Evolutionary conservation across 1,284 basidiomycete species (phyloP).

Genomic region (Stygiomarasmius scandens): DNA sequence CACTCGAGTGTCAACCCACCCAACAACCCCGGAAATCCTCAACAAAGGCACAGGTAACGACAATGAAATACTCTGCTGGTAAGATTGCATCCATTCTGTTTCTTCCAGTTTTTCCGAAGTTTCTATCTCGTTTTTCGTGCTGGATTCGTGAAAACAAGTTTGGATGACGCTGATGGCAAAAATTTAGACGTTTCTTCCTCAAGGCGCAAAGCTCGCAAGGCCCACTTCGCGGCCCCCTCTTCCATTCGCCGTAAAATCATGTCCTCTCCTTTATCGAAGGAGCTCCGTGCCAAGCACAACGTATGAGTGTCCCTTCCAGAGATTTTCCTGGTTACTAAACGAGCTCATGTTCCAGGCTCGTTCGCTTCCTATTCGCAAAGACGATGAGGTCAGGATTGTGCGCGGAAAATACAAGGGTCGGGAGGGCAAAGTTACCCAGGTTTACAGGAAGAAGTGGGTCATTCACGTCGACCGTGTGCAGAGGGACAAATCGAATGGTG

Average conservation of each 20-base stretch:
- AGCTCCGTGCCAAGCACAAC: conserved; percentile 91
- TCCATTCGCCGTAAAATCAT: conserved; percentile 96
- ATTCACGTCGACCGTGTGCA: conserved; percentile 98
- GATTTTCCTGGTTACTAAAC: conserved; percentile 11
- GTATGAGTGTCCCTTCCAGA: conserved; percentile 53
- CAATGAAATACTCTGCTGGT: neutral
- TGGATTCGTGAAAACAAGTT: neutral
- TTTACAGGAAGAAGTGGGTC: conserved; percentile 99
- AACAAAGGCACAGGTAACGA: neutral
- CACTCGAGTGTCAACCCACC: too few relatives aligned
- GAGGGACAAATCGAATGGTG: conserved; percentile 97
- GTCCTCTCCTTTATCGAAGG: conserved; percentile 95
- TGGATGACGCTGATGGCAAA: neutral
- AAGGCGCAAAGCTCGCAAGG: conserved; percentile 96
- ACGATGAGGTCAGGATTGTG: conserved; percentile 97
- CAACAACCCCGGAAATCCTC: too few relatives aligned
- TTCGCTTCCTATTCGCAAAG: conserved; percentile 95
- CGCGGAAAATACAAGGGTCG: conserved; percentile 97
- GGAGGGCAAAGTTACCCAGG: conserved; percentile 97
- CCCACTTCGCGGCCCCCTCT: conserved; percentile 93
- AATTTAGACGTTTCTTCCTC: conserved; percentile 79
- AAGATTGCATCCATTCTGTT: neutral
- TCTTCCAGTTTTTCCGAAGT: neutral
- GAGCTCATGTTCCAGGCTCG: conserved; percentile 59
- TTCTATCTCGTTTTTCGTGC: neutral